Evolutionary conservation across 2,329 filamentous ascomycete genomes (phyloP).

Genomic region (Penicillium fuscoglaucum): DNA sequence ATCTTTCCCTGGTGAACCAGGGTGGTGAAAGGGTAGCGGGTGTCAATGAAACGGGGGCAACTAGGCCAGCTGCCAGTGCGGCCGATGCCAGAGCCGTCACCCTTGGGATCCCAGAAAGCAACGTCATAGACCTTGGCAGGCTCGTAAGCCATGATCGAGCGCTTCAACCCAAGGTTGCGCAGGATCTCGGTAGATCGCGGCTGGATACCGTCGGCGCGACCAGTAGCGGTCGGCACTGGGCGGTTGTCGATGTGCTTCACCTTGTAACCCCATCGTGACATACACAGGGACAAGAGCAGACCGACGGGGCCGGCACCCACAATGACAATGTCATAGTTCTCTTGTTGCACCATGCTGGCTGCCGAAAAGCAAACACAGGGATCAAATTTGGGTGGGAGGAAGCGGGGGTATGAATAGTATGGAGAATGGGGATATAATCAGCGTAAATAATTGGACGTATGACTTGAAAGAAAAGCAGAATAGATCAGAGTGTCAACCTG

Average conservation of each 20-base stretch:
- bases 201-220: conserved; percentile 88
- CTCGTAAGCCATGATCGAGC: conserved; percentile 80
- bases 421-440: conserved; percentile 2
- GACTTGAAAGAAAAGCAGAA: neutral
- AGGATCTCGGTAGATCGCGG: conserved; percentile 83
- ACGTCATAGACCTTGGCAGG: conserved; percentile 81
- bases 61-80: conserved; percentile 74
- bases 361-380: neutral
- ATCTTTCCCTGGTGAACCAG: conserved; percentile 64
- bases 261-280: conserved; percentile 90
- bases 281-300: conserved; percentile 80
- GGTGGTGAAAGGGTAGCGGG: conserved; percentile 64
- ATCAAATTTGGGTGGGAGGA: neutral
- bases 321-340: conserved; percentile 71
- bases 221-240: conserved; percentile 78
- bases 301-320: conserved; percentile 88
- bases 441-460: neutral
- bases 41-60: conserved; percentile 78
- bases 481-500: conserved; percentile 10
- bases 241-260: conserved; percentile 95
- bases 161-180: conserved; percentile 85
- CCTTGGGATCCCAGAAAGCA: conserved; percentile 63
- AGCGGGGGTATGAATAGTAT: neutral
- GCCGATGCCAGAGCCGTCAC: conserved; percentile 55
- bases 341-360: conserved; percentile 38